These are phyloP conservation scores for Xylaria sp. DNA, from an alignment of 2,329 filamentous ascomycete species.

Conservation along the genomic window DNA sequence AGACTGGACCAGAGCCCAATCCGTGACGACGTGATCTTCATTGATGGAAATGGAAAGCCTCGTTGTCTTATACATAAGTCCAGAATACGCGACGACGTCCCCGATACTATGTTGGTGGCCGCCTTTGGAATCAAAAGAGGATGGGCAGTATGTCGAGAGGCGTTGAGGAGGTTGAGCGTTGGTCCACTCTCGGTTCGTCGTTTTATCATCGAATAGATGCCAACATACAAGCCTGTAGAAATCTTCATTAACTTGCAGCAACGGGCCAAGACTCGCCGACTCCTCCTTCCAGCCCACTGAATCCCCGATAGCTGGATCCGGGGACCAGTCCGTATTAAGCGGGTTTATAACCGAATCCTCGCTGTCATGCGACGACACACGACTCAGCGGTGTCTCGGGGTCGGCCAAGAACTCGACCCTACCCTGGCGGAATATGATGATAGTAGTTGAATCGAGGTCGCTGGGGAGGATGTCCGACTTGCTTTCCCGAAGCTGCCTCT, in stretches of 20 bases:
- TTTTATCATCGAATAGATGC: conserved; percentile 54
- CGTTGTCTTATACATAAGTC: conserved; percentile 55
- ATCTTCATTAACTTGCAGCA: conserved; percentile 51
- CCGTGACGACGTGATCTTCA: conserved; percentile 52
- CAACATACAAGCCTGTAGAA: conserved; percentile 57
- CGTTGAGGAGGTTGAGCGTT: conserved; percentile 21
- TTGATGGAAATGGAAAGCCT: conserved; percentile 51
- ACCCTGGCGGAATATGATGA: conserved; percentile 17
- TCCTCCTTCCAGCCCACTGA: conserved; percentile 54
- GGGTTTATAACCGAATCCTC: conserved; percentile 11
- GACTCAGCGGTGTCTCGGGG: neutral
- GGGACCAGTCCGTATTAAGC: conserved; percentile 56
- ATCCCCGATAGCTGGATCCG: conserved; percentile 57
- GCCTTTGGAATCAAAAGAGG: conserved; percentile 48
- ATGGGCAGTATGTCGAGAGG: conserved; percentile 49
- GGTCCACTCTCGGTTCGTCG: conserved; percentile 28
- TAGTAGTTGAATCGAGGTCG: conserved; percentile 26
- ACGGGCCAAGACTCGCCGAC: conserved; percentile 56
- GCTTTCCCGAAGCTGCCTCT: conserved; percentile 14
- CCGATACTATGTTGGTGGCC: conserved; percentile 46
- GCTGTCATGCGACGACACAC: neutral
- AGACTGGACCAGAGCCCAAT: conserved; percentile 37
- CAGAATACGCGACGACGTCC: conserved; percentile 53
- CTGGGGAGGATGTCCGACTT: conserved; percentile 25
- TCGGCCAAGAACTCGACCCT: conserved; percentile 6